Evolutionary conservation across 441 rosid species (phyloP), one percentile per base, ranked within the genome.

Genomic region (Pelargonium citronellum): DNA sequence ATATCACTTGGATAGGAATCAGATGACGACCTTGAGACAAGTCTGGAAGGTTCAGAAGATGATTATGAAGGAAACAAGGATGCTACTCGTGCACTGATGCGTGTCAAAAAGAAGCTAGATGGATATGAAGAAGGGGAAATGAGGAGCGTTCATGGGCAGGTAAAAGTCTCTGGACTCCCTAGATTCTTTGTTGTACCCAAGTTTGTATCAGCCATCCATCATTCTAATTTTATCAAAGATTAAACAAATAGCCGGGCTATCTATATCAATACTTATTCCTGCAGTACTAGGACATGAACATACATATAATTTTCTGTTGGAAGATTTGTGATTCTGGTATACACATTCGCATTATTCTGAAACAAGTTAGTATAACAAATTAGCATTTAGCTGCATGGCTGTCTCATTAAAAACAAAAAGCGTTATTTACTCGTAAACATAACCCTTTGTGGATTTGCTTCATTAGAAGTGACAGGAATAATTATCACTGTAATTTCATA

Each of bases 61-160:
- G 93, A 85, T 75, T 77, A 82, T 57, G 97, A 92, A 76, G 99
- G 98, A 22, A 95, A 95, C 79, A 91, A 86, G 82, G 99, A 92
- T 81, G 99, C 96, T 69, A 81, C 95, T 0, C 90, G 99, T 69
- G 99, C 99, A 64, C 81, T 95, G 71, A 77, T 95, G 87, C 95
- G 99, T 27, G 98, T 88, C 47, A 95, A 91, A 85, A 92, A 92
- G 76, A 95, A 95, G 77, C 88, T 95, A 44, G 99, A 95, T 79
- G 99, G 99, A 57, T 95, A 95, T 69, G 99, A 95, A 76, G 99
- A 83, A 74, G 98, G 98, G 64, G 99, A 91, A 87, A 79, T 85
- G 87, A 89, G 97, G 84, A 95, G 99, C 76, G 79, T 86, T 43
- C 89, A 95, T 73, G 98, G 99, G 67, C 98, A 92, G 97, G 99